phyloP scores from a whole-genome alignment of 2,329 filamentous ascomycete species.

The Microdochium bolleyi region DNA sequence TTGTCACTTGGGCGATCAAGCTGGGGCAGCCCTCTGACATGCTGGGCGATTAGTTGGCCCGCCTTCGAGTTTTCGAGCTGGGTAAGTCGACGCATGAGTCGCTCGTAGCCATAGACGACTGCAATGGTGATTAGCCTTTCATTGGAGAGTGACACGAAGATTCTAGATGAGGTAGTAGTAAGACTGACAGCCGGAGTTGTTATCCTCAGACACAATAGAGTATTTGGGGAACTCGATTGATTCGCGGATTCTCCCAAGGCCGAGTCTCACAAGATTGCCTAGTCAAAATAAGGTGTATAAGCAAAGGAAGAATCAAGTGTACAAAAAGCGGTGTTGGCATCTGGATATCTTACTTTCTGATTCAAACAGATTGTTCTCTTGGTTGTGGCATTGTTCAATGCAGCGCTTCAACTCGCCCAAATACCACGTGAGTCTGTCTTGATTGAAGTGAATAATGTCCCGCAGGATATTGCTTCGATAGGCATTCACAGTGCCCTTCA shows the following conservation, averaged over 20 bases:
- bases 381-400: background rate
- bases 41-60: background rate
- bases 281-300: no score
- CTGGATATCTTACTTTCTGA: background rate
- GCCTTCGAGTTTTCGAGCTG: background rate
- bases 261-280: no score
- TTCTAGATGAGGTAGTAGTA: background rate
- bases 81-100: background rate
- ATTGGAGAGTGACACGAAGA: no score
- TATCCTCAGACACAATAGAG: no score
- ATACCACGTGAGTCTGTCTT: background rate
- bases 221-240: no score
- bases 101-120: background rate
- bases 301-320: no score
- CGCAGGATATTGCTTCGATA: background rate
- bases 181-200: background rate
- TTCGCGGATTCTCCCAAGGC: no score
- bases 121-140: background rate
- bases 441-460: background rate
- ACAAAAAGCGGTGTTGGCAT: background rate
- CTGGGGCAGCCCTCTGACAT: constrained; percentile 1
- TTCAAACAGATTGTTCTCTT: background rate
- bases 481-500: background rate
- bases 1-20: background rate
- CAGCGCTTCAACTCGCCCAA: background rate